Evolutionary conservation across 2,329 filamentous ascomycete species (phyloP).

Genomic region (Cryphonectria naterciae): DNA sequence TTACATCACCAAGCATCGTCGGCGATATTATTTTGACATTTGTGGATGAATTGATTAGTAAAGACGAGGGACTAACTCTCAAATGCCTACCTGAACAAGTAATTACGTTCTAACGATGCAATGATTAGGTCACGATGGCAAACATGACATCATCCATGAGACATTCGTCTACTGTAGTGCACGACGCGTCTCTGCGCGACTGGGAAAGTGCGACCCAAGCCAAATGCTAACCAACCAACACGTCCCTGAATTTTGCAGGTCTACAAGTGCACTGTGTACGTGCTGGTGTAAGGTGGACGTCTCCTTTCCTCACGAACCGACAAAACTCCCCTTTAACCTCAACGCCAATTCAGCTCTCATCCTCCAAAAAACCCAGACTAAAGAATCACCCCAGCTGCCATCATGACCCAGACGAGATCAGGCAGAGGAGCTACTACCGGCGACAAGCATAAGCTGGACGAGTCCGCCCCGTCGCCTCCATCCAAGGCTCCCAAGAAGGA

Average conservation of each 20-base stretch:
- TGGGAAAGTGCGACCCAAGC: not conserved
- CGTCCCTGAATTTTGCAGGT: not conserved
- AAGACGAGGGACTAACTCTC: too few relatives aligned
- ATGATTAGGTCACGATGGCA: not conserved
- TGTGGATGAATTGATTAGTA: not conserved
- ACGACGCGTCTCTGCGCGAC: not conserved
- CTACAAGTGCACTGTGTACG: not conserved
- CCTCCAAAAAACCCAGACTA: not conserved
- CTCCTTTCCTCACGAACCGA: too few relatives aligned
- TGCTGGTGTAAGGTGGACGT: not conserved
- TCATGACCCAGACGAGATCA: constrained; percentile 18
- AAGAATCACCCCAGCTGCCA: not conserved
- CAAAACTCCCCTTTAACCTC: not conserved
- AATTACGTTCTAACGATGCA: not conserved
- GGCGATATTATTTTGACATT: too few relatives aligned
- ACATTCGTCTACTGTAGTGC: not conserved
- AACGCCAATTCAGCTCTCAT: not conserved
- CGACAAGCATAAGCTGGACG: constrained; percentile 26
- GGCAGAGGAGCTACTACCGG: constrained; percentile 8
- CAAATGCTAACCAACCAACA: not conserved
- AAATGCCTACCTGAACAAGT: too few relatives aligned
- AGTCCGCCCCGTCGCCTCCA: constrained; percentile 1
- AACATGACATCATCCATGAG: constrained; percentile 2
- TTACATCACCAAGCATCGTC: too few relatives aligned
- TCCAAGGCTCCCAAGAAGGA: constrained; percentile 24